Base-by-base conservation (phyloP, 2,329 filamentous ascomycete genomes). In the Arthrobotrys sphaeroides region DNA sequence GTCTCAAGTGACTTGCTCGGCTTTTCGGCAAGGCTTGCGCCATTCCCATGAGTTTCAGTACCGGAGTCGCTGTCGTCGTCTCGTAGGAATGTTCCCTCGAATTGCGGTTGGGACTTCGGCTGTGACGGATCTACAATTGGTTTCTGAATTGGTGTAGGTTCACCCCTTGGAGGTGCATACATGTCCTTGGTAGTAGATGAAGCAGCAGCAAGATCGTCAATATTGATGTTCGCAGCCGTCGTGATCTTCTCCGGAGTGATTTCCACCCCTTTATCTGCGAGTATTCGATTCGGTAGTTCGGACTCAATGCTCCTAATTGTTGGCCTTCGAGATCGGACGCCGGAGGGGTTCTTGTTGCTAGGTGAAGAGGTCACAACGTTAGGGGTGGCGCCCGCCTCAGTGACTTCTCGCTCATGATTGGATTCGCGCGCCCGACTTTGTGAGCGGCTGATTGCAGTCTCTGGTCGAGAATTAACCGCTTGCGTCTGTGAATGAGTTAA, bases 401-500 rank as follows among this genome's bases (percentile, higher is more conserved):
- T 64, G 13, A 45, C 59, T 9, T 75, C 72, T 47, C 72, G 57
- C 12, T 75, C 72, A 36, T 77, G 73, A 16, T 61, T 59, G 26
- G 67, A 33, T 9, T 36, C 33, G 10, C 72, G 65, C n/a, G 51
- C 53, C 36, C 60, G 51, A 28, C 66, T 72, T 28, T 70, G 65
- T 5, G 73, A 70, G 22, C 66, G 51, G 12, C 66, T 77, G 16
- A 49, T 24, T 28, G 66, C 55, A 26, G 73, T 77, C 31, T 70
- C 65, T 9, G 77, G 31, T 42, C 59, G 43, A 67, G 70, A 33
- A 61, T 64, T 70, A 55, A 53, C 28, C 51, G 38, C 26, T 70
- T 66, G 47, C 31, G 45, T 45, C 97, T 84, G 81, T 93, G 97
- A 5, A 92, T 93, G 82, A 90, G 91, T 93, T 97, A 96, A 61